phyloP scores from a whole-genome alignment of 371 early-diverging fungal genomes.

The Rhizopus sp. region DNA sequence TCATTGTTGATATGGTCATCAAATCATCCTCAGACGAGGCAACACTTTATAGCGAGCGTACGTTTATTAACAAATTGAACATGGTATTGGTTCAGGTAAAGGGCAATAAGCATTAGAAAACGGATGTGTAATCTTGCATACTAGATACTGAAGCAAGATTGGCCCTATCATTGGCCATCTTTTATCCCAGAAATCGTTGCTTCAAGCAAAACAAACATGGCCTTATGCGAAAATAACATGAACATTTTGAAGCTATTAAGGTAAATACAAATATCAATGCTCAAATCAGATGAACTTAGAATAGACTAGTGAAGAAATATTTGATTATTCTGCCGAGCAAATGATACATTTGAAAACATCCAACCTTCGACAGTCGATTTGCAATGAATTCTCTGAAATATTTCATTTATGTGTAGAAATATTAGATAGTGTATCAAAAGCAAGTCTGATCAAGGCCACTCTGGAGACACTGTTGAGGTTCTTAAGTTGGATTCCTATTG shows the following conservation, averaged over 20 bases:
- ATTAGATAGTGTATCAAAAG: conserved; percentile 87
- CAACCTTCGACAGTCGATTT: conserved; percentile 92
- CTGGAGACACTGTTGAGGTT: conserved; percentile 93
- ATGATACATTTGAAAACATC: conserved; percentile 95
- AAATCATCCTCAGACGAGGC: conserved; percentile 86
- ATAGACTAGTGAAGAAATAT: conserved; percentile 92
- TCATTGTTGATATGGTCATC: conserved; percentile 87
- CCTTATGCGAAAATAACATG: conserved; percentile 99
- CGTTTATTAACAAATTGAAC: conserved; percentile 89
- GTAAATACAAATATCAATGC: conserved; percentile 51
- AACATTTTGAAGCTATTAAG: conserved; percentile 95
- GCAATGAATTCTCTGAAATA: conserved; percentile 94
- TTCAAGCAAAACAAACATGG: conserved; percentile 87
- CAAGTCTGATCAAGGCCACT: conserved; percentile 88
- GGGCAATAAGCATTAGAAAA: not conserved
- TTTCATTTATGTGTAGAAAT: conserved; percentile 96
- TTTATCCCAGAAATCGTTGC: conserved; percentile 98
- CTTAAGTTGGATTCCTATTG: conserved; percentile 96
- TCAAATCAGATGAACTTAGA: no score
- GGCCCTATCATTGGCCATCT: conserved; percentile 99
- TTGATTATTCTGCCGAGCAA: conserved; percentile 96
- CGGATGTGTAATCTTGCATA: not conserved
- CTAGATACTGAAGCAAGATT: conserved; percentile 99
- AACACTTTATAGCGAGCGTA: conserved; percentile 66
- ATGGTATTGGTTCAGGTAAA: conserved; percentile 92